Conservation (phyloP, 2,329 filamentous ascomycete genomes). For the Alternaria ethzedia region DNA sequence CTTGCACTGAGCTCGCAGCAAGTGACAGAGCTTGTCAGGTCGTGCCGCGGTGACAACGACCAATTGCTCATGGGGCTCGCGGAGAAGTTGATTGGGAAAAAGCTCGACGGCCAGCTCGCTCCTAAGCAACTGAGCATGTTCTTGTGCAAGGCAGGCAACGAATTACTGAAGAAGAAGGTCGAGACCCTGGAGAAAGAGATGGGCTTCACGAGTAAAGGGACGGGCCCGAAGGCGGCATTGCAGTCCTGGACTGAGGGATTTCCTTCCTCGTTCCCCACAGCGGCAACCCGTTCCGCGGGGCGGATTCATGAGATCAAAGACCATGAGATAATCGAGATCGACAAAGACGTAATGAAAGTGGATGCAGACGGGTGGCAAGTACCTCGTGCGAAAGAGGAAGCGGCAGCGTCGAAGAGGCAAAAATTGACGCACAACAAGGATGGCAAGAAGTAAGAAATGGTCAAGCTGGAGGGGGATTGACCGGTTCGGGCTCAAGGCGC, state of each 20-base stretch:
- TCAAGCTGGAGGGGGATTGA: background rate
- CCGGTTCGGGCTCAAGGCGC: no score
- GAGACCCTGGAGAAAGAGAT: background rate
- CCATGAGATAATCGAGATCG: background rate
- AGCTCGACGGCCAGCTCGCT: background rate
- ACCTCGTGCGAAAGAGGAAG: background rate
- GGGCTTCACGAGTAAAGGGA: background rate
- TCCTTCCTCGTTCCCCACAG: background rate
- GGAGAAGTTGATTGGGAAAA: background rate
- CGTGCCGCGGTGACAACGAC: conserved; percentile 1
- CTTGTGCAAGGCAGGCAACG: background rate
- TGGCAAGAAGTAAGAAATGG: background rate
- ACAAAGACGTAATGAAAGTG: background rate
- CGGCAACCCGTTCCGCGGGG: background rate
- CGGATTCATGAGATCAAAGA: background rate
- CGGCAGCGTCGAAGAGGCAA: background rate
- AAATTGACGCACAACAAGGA: background rate
- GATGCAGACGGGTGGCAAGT: background rate
- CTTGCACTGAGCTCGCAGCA: background rate
- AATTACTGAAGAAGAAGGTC: background rate
- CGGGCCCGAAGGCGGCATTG: background rate
- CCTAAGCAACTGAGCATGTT: background rate
- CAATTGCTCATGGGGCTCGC: background rate
- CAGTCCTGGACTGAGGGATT: background rate
- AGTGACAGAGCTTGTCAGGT: background rate